Base-by-base conservation (phyloP, 2,329 filamentous ascomycete species). In the Hymenoscyphus linearis region DNA sequence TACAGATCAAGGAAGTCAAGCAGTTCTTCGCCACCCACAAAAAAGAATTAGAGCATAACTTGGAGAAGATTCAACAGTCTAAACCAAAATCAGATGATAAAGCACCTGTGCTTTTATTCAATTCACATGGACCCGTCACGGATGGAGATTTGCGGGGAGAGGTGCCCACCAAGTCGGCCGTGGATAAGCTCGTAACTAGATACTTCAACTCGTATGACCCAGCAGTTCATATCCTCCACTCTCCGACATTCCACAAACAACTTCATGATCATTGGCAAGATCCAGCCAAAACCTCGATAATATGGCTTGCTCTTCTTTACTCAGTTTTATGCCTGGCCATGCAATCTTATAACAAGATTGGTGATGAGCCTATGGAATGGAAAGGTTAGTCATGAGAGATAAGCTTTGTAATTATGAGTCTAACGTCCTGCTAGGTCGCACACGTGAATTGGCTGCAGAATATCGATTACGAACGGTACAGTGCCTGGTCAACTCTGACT, bases 1-100 rank as follows among this genome's bases (percentile, higher is more conserved):
- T 16, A 47, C 44, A 88, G 82, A 95, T 99, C 65, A 82, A 90
- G 10, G 95, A 99, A 77, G 93, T 99, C 27, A 96, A 93, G 72
- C 93, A 88, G 68, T 97, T 95, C 76, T 98, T 96, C 70, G 77
- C 78, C 18, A 85, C 82, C 37, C 91, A 97, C 76, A 96, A 95
- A 74, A 93, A 95, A 71, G 92, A 97, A 66, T 82, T 93, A 62
- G 91, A 96, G 72, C 87, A 86, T 62, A 92, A 93, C 68, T 86
- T 91, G 68, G 86, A 90, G 68, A 88, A 86, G 68, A 86, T 96
- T 57, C 83, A 87, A 72, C 84, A 85, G 52, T 85, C 85, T 44
- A 91, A 89, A 69, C 81, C 86, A 16, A 77, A 77, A 31, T 77
- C 79, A 2, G 81, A 83, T 31, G 78, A 77, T 40, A 85, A 86